Evolutionary conservation across 306 rosid genomes (phyloP).

Genomic region (Begonia peltatifolia): DNA sequence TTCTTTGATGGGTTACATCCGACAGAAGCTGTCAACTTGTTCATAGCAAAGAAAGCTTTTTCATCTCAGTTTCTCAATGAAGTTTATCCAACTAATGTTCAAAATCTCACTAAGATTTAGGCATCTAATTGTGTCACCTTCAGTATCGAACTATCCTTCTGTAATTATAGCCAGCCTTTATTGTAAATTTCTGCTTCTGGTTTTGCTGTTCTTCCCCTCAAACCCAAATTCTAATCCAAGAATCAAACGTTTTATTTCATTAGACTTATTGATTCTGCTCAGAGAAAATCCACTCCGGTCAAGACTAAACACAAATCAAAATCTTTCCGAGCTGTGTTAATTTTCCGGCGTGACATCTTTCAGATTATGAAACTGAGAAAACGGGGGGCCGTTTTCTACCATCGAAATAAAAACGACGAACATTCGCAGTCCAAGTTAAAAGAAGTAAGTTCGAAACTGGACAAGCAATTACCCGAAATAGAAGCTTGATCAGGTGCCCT

Average conservation of each 20-base stretch:
- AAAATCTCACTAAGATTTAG: conserved; percentile 6
- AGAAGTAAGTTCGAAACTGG: conserved; percentile 11
- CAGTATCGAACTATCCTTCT: not conserved
- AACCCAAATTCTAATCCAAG: not conserved
- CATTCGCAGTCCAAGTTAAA: conserved; percentile 6
- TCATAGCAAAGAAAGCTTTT: conserved; percentile 30
- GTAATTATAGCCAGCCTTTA: not conserved
- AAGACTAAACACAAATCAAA: too few species aligned
- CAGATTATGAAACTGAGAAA: not conserved
- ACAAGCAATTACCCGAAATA: conserved; percentile 59
- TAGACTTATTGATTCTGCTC: too few species aligned
- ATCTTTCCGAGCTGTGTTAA: not conserved
- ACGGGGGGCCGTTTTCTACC: too few species aligned
- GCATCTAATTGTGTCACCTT: not conserved
- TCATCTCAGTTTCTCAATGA: conserved; percentile 22
- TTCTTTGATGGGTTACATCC: conserved; percentile 42
- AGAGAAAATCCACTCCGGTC: too few species aligned
- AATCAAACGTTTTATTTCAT: too few species aligned
- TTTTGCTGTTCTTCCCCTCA: not conserved
- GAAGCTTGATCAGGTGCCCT: conserved; percentile 50
- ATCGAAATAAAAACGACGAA: conserved; percentile 7
- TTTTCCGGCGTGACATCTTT: not conserved
- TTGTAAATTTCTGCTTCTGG: not conserved
- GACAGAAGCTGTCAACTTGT: conserved; percentile 32
- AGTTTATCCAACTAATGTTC: conserved; percentile 36